A percentile compares a stretch with the other conserved stretches of the same genome.
phyloP scores from a whole-genome alignment of 352 stramenopile genomes.

The Pythium aphanidermatum region DNA sequence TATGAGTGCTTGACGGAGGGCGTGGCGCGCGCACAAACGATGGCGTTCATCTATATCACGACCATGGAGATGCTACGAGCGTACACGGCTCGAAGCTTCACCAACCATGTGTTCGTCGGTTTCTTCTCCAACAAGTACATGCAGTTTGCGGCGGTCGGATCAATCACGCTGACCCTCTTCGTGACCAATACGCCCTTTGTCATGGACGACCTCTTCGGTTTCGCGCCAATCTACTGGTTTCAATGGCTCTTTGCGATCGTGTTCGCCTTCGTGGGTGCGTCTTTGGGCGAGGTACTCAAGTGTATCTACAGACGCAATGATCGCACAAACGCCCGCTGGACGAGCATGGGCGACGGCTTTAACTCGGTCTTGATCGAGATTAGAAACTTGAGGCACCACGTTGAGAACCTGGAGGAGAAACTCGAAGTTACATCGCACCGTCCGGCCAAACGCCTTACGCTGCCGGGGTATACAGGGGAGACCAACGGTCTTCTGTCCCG shows the following conservation, averaged over 20 bases:
- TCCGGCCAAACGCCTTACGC: conserved; percentile 24
- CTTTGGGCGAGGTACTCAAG: conserved; percentile 34
- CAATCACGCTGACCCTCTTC: conserved; percentile 29
- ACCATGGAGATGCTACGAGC: conserved; percentile 42
- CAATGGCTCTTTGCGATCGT: conserved; percentile 35
- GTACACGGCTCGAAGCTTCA: conserved; percentile 43
- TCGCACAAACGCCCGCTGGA: conserved; percentile 22
- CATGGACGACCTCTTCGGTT: conserved; percentile 35
- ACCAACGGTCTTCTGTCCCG: conserved; percentile 7
- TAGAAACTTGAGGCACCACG: conserved; percentile 37
- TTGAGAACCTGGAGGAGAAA: conserved; percentile 42
- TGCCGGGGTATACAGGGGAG: conserved; percentile 4
- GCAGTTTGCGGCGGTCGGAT: conserved; percentile 31
- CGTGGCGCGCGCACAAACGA: conserved; percentile 34
- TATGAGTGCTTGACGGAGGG: conserved; percentile 37
- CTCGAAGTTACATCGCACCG: conserved; percentile 37
- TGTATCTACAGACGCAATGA: conserved; percentile 33
- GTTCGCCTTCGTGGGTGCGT: conserved; percentile 24
- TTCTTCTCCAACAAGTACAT: conserved; percentile 39
- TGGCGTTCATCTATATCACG: conserved; percentile 43
- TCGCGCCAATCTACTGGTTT: conserved; percentile 35
- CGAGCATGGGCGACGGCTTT: conserved; percentile 32
- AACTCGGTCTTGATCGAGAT: conserved; percentile 33
- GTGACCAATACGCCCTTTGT: conserved; percentile 30
- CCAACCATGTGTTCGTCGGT: conserved; percentile 30